Evolutionary conservation across 805 yeast species (phyloP), one percentile per base, ranked within the genome.

Genomic region (Lachancea meyersii): DNA sequence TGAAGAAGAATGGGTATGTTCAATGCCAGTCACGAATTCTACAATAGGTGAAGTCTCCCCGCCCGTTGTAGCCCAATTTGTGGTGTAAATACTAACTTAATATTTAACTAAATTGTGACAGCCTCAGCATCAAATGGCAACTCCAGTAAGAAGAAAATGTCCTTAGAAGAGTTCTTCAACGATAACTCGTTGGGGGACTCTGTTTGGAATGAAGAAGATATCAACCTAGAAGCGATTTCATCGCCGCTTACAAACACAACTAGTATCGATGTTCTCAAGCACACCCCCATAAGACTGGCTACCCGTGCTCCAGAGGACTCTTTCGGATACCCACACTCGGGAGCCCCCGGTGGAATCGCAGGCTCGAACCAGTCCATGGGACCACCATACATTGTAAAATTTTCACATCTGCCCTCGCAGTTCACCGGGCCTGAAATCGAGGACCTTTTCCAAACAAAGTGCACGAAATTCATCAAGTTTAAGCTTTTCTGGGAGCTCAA

Each of bases 341-440:
- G 32, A 9, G 16, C 38, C 4, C 26, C 30, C n/a, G 16, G 18
- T 6, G 35, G 40, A n/a, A n/a, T 17, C n/a, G 35, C 20, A 20
- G 44, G 42, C 20, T 9, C 40, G 9, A 32, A 31, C 10, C 43
- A 42, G 16, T 45, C 45, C 11, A 48, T 48, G 17, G 58, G 60
- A 0, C 83, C 85, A 1, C 89, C 89, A 1, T 82, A 70, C 56
- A 81, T 82, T 44, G 76, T 76, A 35, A 82, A 81, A 55, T 68
- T 84, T 41, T 59, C 75, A 5, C 77, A 79, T 47, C 59, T 84
- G 28, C 86, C 88, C 0, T 66, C 75, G 2, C 70, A 70, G 18
- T 71, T 79, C 40, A 70, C 75, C 18, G 65, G 65, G 40, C 71
- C 75, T 40, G 64, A 62, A 32, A 65, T 82, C 17, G 71, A 69